Conservation (phyloP, 2,329 filamentous ascomycete genomes). For the Epichloe typhina region DNA sequence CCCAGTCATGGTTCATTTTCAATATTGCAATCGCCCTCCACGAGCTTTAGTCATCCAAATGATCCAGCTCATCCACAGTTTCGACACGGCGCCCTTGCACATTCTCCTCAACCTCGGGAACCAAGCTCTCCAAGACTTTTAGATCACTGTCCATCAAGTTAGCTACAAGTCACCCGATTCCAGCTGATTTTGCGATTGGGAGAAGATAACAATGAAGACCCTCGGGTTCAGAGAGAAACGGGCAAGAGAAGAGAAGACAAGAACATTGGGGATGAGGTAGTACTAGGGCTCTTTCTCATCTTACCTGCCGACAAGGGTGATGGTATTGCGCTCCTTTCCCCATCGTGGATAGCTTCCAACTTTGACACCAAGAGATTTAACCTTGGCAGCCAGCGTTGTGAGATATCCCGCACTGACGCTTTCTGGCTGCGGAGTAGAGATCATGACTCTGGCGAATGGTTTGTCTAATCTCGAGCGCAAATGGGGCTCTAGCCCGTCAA, state of each 20-base stretch:
- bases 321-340: slow-evolving; percentile 77
- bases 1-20: too few relatives aligned
- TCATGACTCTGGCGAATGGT: slow-evolving; percentile 45
- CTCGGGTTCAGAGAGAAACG: too few relatives aligned
- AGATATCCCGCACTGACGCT: slow-evolving; percentile 53
- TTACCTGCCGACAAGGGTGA: slow-evolving; percentile 64
- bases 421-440: slow-evolving; percentile 80
- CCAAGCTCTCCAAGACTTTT: slow-evolving; percentile 64
- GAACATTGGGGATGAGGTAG: too few relatives aligned
- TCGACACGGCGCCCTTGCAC: slow-evolving; percentile 61
- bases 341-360: slow-evolving; percentile 91
- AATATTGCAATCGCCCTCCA: too few relatives aligned
- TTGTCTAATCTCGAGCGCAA: slow-evolving; percentile 54
- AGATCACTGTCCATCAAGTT: slow-evolving; percentile 40
- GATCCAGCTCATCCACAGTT: slow-evolving; percentile 58
- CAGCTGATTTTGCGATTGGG: not conserved
- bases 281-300: not conserved
- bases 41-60: slow-evolving; percentile 7
- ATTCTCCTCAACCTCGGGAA: slow-evolving; percentile 63
- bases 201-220: too few relatives aligned
- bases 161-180: slow-evolving; percentile 2
- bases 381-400: too few relatives aligned
- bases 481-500: slow-evolving; percentile 61
- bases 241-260: too few relatives aligned
- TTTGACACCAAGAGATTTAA: slow-evolving; percentile 46